Evolutionary conservation across 805 yeast species (phyloP), one percentile per base, ranked within the genome.

Genomic region (Candida germanica): DNA sequence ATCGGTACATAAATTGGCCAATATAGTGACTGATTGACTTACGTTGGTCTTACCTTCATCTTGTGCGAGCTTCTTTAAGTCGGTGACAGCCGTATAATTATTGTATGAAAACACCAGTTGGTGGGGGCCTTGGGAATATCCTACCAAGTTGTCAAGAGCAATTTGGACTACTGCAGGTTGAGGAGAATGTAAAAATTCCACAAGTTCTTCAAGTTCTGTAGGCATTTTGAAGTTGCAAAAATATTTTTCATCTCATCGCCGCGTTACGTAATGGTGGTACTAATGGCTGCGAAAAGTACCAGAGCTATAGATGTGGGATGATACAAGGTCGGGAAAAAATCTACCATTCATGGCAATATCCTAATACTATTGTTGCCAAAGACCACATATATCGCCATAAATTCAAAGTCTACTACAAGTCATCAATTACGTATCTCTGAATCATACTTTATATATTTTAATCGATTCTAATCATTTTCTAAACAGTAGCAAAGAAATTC

Each of bases 1-100:
- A 54, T 84, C 87, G 46, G 79, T 93, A 59, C 95, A 83, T 39
- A 91, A 61, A 53, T 93, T 93, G 7, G 84, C 86, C 50, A 93
- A 64, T 21, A 84, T 86, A 0, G 96, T 87, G 12, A 83, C 63
- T 0, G 96, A 75, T 44, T 82, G 82, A 38, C 69, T 73, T 6
- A 80, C 83, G 14, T 73, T 64, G 23, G 76, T 69, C 47, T 69
- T 68, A 5, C 80, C 79, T 41, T 76, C 81, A 30, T 35, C 35
- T 41, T 64, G 60, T 3, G 81, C 66, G 24, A 87, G 58, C 9
- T 59, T 59, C 54, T 81, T 85, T 53, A 91, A 66, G 57, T 88
- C 94, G 33, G 70, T 69, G 40, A 88, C 73, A 4, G 96, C 83
- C 42, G 74, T 73, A 52, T 69, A 80, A 49, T 84, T 74, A 53